Base-by-base conservation (phyloP, 768 basidiomycete genomes). In the Mycena vitilis region DNA sequence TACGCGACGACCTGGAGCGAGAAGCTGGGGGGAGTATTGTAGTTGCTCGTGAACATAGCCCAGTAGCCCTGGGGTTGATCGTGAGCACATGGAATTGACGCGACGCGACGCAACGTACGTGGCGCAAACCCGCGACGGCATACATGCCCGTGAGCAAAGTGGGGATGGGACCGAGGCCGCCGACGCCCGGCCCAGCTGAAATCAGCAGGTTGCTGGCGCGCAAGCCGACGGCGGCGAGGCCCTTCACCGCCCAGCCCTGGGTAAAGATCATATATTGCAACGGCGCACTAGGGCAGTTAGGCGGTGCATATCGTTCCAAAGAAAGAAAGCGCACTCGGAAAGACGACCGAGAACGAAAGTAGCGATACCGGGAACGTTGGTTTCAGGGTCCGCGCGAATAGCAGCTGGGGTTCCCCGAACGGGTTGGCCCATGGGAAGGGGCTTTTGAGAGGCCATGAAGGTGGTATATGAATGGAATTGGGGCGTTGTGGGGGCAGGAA, bases 221-320 rank as follows among this genome's bases (percentile, higher is more conserved):
- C 45, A 72, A 18, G 15, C 71, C 71, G 60, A 72, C 60, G 25
- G 60, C 60, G 5, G 63, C 34, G 37, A 69, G 67, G 1, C 44
- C 44, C 44, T 84, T 45, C 7, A 71, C 70, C 2, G 66, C 70
- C 70, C 70, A 71, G 22, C 65, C 69, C 59, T 64, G 16, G 34
- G 42, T 67, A n/a, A 71, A 71, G 49, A 66, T 63, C n/a, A 67
- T 12, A 48, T 71, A 67, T 51, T 71, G 69, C 15, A 71, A 58
- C 30, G 69, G 65, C 7, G 65, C 69, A 62, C 69, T 71, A 23
- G 23, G 13, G 23, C 7, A 53, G 23, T 36, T 15, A 18, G 5
- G 30, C 4, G 16, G 30, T 15, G 15, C 10, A 23, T 53, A 53
- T 53, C 8, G 34, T 30, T 30, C 30, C 5, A n/a, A 48, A 45